Conservation (phyloP, 2,329 filamentous ascomycete species). For the Penicillium brevicompactum region DNA sequence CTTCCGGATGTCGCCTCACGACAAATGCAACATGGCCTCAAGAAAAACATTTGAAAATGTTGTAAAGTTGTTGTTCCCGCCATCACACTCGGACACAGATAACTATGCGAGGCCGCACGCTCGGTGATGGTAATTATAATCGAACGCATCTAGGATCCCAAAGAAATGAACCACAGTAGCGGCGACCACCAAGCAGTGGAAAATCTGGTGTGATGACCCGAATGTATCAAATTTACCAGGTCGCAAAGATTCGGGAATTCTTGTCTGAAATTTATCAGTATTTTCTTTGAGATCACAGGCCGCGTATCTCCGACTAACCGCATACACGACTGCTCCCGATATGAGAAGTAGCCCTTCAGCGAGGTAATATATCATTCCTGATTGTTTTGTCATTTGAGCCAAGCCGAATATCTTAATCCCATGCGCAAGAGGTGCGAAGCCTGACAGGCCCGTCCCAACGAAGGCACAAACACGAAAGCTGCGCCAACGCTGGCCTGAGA, state of each 20-base stretch:
- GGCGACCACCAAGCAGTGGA: conserved; percentile 36
- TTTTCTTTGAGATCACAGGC: neutral
- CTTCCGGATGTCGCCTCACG: neutral
- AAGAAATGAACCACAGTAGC: neutral
- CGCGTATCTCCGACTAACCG: conserved; percentile 32
- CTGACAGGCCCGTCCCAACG: conserved; percentile 34
- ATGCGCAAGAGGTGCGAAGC: conserved; percentile 37
- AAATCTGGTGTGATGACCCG: conserved; percentile 37
- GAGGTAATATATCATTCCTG: conserved; percentile 34
- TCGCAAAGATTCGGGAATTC: conserved; percentile 27
- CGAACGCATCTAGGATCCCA: neutral
- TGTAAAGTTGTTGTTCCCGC: neutral
- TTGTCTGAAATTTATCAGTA: conserved; percentile 10
- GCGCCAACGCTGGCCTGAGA: conserved; percentile 34
- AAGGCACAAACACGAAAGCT: conserved; percentile 30
- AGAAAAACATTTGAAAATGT: too few species aligned
- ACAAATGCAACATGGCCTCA: neutral
- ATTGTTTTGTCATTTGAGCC: conserved; percentile 28
- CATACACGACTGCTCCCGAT: conserved; percentile 23
- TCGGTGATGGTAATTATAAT: neutral
- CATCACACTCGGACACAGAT: neutral
- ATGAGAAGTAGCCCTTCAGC: conserved; percentile 25
- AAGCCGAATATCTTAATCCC: conserved; percentile 21
- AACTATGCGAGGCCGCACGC: neutral
- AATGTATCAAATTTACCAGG: conserved; percentile 39